Conservation (phyloP, 2,329 filamentous ascomycete genomes). For the Fusarium sambucinum region DNA sequence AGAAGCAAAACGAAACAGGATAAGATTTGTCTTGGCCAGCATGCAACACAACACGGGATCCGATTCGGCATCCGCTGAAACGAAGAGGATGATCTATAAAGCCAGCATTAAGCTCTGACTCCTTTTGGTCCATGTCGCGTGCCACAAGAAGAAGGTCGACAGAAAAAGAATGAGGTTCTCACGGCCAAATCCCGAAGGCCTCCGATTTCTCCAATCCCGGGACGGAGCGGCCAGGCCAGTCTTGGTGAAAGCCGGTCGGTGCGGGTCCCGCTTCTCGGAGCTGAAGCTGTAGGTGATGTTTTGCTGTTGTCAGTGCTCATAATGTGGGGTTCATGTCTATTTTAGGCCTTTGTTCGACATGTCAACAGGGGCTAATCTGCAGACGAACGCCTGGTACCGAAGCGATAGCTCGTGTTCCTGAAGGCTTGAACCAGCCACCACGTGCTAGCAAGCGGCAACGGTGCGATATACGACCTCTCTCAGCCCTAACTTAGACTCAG, state of each 20-base stretch:
- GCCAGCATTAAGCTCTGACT: neutral
- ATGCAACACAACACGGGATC: neutral
- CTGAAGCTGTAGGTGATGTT: slow-evolving; percentile 11
- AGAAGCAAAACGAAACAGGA: slow-evolving; percentile 10
- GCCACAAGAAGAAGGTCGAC: slow-evolving; percentile 10
- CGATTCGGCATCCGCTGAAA: neutral
- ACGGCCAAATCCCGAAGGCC: slow-evolving; percentile 26
- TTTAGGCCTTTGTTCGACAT: slow-evolving; percentile 39
- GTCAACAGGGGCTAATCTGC: slow-evolving; percentile 36
- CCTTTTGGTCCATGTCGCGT: slow-evolving; percentile 3
- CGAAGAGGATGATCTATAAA: neutral
- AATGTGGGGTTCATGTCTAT: slow-evolving; percentile 43
- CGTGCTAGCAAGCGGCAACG: slow-evolving; percentile 30
- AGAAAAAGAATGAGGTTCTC: slow-evolving; percentile 16
- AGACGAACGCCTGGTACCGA: slow-evolving; percentile 32
- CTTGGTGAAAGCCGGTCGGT: slow-evolving; percentile 36
- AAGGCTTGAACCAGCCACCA: slow-evolving; percentile 27
- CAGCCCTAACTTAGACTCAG: slow-evolving; percentile 32
- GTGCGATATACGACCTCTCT: slow-evolving; percentile 28
- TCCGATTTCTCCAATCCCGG: slow-evolving; percentile 22
- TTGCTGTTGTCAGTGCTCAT: slow-evolving; percentile 24
- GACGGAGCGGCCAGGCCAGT: slow-evolving; percentile 36
- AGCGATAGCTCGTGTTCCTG: slow-evolving; percentile 40
- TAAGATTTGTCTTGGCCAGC: slow-evolving; percentile 18
- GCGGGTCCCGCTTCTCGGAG: slow-evolving; percentile 41